A percentile compares a stretch with the other conserved stretches of the same genome.
phyloP scores from a whole-genome alignment of 768 basidiomycete genomes.

The Mycena alexandri region DNA sequence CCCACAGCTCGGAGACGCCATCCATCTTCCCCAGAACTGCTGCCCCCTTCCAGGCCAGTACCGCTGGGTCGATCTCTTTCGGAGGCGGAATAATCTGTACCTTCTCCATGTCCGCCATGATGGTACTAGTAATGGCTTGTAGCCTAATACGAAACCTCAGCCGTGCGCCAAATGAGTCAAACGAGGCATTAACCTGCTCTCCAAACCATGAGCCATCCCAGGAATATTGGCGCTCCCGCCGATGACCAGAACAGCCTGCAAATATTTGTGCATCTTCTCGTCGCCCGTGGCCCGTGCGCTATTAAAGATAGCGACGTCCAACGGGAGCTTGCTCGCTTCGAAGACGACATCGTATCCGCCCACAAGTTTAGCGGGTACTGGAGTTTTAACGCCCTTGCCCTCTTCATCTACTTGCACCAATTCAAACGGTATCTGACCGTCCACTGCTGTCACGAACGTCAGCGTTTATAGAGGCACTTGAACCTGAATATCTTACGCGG shows the following conservation, averaged over 20 bases:
- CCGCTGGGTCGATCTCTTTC: constrained; percentile 90
- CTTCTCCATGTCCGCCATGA: constrained; percentile 87
- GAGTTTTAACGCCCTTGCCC: constrained; percentile 29
- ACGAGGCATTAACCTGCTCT: constrained; percentile 76
- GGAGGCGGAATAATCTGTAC: constrained; percentile 95
- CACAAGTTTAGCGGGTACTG: constrained; percentile 49
- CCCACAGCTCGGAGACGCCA: constrained; percentile 89
- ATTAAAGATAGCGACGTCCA: constrained; percentile 95
- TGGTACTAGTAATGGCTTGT: constrained; percentile 86
- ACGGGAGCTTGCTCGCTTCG: constrained; percentile 90
- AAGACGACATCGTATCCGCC: constrained; percentile 76
- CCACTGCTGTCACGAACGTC: constrained; percentile 16
- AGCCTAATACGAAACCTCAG: constrained; percentile 56
- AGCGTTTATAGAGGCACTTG: background rate
- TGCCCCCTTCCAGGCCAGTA: constrained; percentile 96
- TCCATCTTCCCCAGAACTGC: constrained; percentile 95
- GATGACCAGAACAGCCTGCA: constrained; percentile 88
- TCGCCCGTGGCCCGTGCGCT: constrained; percentile 90
- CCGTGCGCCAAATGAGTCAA: constrained; percentile 3
- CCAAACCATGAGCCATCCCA: constrained; percentile 87
- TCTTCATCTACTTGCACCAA: constrained; percentile 35
- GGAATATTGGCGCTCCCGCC: constrained; percentile 87
- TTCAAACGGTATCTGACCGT: constrained; percentile 38
- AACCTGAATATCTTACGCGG: constrained; percentile 8
- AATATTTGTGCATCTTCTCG: constrained; percentile 90